A percentile compares a stretch with the other conserved stretches of the same genome.
Conservation (phyloP, 2,329 filamentous ascomycete genomes). For the Penicillium paneum region DNA sequence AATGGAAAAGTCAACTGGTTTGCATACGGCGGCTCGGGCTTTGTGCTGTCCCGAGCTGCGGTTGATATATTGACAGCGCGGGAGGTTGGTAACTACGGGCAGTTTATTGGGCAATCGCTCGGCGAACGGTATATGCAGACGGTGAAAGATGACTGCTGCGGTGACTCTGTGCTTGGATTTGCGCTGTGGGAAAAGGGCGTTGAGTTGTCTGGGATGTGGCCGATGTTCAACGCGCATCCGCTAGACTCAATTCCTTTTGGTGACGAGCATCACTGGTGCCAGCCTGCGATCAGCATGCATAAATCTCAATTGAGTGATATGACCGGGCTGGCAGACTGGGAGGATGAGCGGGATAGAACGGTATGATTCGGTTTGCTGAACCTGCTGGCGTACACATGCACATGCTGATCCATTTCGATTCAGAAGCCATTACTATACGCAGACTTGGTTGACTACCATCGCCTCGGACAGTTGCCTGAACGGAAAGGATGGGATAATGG, state of each 20-base stretch:
- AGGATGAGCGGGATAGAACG: slow-evolving; percentile 19
- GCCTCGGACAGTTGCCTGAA: slow-evolving; percentile 19
- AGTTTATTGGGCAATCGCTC: slow-evolving; percentile 42
- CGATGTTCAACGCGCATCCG: slow-evolving; percentile 50
- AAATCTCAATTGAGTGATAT: slow-evolving; percentile 50
- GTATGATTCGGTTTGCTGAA: slow-evolving; percentile 12
- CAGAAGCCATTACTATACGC: slow-evolving; percentile 25
- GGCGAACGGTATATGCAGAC: slow-evolving; percentile 43
- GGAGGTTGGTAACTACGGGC: slow-evolving; percentile 22
- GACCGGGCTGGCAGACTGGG: slow-evolving; percentile 49
- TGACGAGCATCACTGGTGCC: slow-evolving; percentile 50
- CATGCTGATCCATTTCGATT: not conserved
- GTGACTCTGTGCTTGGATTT: slow-evolving; percentile 53
- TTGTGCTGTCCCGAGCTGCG: slow-evolving; percentile 47
- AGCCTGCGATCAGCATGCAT: slow-evolving; percentile 51
- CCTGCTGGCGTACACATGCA: too few species aligned
- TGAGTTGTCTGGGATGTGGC: slow-evolving; percentile 48
- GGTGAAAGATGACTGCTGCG: slow-evolving; percentile 51
- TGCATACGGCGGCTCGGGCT: slow-evolving; percentile 51
- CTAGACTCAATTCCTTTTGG: slow-evolving; percentile 49
- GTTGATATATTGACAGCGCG: slow-evolving; percentile 41
- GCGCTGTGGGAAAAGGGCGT: slow-evolving; percentile 47
- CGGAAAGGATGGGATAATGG: slow-evolving; percentile 37
- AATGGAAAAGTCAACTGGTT: slow-evolving; percentile 38
- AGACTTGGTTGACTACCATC: slow-evolving; percentile 32